Evolutionary conservation across 2,329 filamentous ascomycete genomes (phyloP).

Genomic region (Nakataea oryzae): DNA sequence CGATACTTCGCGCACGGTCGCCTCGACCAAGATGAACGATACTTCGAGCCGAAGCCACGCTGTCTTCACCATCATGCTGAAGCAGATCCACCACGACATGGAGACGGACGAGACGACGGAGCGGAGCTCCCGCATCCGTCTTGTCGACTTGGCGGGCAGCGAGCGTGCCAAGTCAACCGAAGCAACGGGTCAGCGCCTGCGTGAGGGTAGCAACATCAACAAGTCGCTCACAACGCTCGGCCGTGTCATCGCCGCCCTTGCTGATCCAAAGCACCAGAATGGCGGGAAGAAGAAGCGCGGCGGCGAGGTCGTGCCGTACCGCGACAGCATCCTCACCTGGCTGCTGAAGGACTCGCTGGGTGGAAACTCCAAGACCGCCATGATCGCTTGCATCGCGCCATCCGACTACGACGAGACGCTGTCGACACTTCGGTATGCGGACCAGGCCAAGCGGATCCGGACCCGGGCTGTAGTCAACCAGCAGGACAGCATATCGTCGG

Average conservation of each 20-base stretch:
- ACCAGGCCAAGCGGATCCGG: conserved; percentile 98
- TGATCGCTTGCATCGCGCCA: conserved; percentile 98
- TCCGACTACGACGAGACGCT: conserved; percentile 97
- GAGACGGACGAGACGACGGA: conserved; percentile 96
- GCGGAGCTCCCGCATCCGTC: conserved; percentile 50
- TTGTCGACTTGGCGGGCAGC: conserved; percentile 95
- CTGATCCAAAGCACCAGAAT: conserved; percentile 61
- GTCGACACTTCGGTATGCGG: conserved; percentile 89
- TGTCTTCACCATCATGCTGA: conserved; percentile 92
- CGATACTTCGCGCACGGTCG: conserved; percentile 96
- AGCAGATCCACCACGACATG: conserved; percentile 94
- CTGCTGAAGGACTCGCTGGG: conserved; percentile 91
- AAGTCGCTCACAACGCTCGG: conserved; percentile 90
- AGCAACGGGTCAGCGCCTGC: conserved; percentile 86
- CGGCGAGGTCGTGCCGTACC: conserved; percentile 82
- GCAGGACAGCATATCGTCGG: conserved; percentile 84
- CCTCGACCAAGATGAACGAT: conserved; percentile 99
- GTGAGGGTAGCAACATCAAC: conserved; percentile 98
- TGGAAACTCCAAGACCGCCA: conserved; percentile 98
- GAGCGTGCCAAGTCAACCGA: conserved; percentile 96
- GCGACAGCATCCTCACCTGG: conserved; percentile 96
- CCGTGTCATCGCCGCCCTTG: conserved; percentile 91
- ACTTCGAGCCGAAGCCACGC: conserved; percentile 97
- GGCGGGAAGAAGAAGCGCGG: conserved; percentile 65
- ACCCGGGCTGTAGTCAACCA: conserved; percentile 94